Conservation (phyloP, 495 filamentous ascomycete species). For the Bacidia gigantensis region DNA sequence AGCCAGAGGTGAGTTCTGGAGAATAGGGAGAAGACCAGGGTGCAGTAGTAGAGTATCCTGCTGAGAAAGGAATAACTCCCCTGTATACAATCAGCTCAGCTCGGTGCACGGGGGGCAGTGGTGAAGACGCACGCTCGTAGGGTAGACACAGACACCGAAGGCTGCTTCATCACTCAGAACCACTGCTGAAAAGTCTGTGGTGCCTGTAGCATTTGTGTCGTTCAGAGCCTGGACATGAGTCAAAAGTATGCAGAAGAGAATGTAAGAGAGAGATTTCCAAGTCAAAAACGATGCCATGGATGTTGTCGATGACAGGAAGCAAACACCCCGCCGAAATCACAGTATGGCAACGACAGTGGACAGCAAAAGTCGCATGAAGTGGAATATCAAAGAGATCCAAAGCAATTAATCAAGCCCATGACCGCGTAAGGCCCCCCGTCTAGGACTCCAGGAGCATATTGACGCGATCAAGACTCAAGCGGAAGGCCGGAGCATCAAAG, state of each 20-base stretch:
- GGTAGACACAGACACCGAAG: conserved; percentile 7
- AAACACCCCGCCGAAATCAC: not conserved
- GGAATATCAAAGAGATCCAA: too few species aligned
- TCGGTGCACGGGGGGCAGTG: not conserved
- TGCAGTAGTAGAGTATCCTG: conserved; percentile 13
- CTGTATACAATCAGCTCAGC: conserved; percentile 4
- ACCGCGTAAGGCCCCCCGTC: not conserved
- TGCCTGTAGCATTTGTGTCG: conserved; percentile 1
- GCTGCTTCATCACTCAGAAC: conserved; percentile 1
- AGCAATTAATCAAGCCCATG: not conserved
- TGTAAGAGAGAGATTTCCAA: not conserved
- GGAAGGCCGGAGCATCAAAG: not conserved
- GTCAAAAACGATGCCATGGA: not conserved
- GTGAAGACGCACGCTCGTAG: conserved; percentile 2
- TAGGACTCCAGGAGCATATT: not conserved
- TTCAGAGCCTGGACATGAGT: not conserved
- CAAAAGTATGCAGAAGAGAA: not conserved
- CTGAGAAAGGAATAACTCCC: conserved; percentile 11
- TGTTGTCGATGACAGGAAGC: not conserved
- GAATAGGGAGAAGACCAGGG: conserved; percentile 12
- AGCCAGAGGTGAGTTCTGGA: conserved; percentile 9
- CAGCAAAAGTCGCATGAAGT: not conserved
- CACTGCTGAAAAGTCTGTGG: conserved; percentile 1
- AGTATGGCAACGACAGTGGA: not conserved
- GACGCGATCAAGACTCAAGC: too few species aligned